Evolutionary conservation across 2,329 filamentous ascomycete species (phyloP).

Genomic region (Penicillium sclerotiorum): DNA sequence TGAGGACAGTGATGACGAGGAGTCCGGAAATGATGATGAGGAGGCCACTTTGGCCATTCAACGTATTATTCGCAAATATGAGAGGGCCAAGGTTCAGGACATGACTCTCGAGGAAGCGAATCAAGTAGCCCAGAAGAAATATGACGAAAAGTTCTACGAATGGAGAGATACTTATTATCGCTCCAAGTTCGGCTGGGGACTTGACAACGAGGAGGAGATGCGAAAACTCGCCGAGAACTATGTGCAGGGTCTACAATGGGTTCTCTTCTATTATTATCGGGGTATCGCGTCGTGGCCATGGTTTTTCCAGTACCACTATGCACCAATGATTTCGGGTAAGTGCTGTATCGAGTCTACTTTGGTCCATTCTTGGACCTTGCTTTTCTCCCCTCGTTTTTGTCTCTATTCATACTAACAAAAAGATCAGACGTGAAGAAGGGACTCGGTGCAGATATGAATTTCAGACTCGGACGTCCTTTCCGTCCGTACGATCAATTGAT

Average conservation of each 20-base stretch:
- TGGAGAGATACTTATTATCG: conserved; percentile 97
- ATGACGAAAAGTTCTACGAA: conserved; percentile 82
- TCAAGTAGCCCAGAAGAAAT: conserved; percentile 76
- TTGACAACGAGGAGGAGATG: conserved; percentile 78
- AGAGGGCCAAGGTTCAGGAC: conserved; percentile 84
- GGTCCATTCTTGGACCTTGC: not conserved
- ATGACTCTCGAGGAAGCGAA: conserved; percentile 77
- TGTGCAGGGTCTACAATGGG: conserved; percentile 96
- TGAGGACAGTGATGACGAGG: conserved; percentile 60
- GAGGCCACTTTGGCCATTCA: conserved; percentile 81
- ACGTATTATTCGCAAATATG: conserved; percentile 85
- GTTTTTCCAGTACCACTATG: conserved; percentile 97
- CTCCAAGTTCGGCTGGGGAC: conserved; percentile 86
- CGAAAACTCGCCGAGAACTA: conserved; percentile 89
- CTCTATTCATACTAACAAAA: conserved; percentile 23
- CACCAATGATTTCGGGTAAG: conserved; percentile 86
- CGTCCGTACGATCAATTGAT: conserved; percentile 94
- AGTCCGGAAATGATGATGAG: conserved; percentile 77
- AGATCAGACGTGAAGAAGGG: conserved; percentile 79
- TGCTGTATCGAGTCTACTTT: conserved; percentile 19
- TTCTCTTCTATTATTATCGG: conserved; percentile 95
- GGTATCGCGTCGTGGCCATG: conserved; percentile 98
- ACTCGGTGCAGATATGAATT: conserved; percentile 82
- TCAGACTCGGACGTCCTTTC: conserved; percentile 93
- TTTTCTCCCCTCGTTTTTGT: no score